Base-by-base conservation (phyloP, 129 eudicot species). In the Pulicaria dysenterica region DNA sequence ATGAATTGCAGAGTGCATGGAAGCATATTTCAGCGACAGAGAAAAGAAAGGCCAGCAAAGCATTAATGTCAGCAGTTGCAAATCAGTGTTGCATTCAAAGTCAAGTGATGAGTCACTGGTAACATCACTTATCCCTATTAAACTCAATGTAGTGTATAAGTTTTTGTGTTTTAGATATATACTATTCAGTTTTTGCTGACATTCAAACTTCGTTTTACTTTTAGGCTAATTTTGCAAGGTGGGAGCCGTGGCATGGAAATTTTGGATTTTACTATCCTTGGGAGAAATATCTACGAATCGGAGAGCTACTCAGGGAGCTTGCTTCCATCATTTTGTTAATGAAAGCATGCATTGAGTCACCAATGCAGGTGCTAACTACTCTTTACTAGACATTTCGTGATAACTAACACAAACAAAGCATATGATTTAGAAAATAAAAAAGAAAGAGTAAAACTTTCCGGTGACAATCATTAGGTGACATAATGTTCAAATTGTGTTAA, bases 211-310 rank as follows among this genome's bases (percentile, higher is more conserved):
- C 55, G 7, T 51, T 47, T 3, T 37, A 47, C n/a, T 63, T 86
- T 62, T 60, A 89, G 96, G 94, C 96, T 15, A 89, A 92, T 77
- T 84, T 76, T 5, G 93, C 97, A 63, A 81, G 59, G 58, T 92
- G 97, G 97, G 97, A 92, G 77, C 97, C 94, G 1, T 89, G 97
- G 97, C 96, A 92, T 77, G 89, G 97, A 44, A 92, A 81, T n/a
- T 89, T 85, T 72, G 94, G 97, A 49, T 67, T 79, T 4, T 61
- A 51, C 10, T 77, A 89, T 86, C 97, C 97, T 11, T 92, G 97
- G 97, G 85, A 79, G 9, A 89, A 84, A 70, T 86, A 92, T 77
- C 73, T 92, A 50, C 74, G 78, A 50, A 73, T 92, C 51, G 96
- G 87, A 58, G 96, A 86, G 58, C 79, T 68, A 70, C 85, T 89